Percentiles rank a stretch among this genome's conserved stretches.
Conservation (phyloP, 768 basidiomycete species). For the Lentinus brumalis region DNA sequence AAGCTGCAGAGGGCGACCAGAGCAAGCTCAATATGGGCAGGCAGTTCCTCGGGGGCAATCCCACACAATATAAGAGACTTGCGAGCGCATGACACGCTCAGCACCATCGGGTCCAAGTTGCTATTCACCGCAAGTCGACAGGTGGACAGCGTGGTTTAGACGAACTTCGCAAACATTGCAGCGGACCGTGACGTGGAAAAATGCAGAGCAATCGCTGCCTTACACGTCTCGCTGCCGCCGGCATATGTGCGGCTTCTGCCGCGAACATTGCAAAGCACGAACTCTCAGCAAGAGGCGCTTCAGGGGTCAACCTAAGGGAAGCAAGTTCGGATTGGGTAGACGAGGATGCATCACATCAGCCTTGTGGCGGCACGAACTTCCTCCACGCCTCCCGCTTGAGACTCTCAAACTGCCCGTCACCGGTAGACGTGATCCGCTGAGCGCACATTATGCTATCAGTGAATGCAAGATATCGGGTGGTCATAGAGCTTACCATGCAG, state of each 20-base stretch:
- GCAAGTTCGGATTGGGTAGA: slow-evolving; percentile 18
- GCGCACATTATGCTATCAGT: slow-evolving; percentile 18
- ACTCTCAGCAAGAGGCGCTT: slow-evolving; percentile 6
- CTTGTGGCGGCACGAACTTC: slow-evolving; percentile 24
- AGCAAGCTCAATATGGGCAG: slow-evolving; percentile 21
- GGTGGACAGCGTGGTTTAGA: neutral
- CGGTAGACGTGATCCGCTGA: slow-evolving; percentile 88
- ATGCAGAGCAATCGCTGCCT: slow-evolving; percentile 6
- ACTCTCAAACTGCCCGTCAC: slow-evolving; percentile 37
- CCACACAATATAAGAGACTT: slow-evolving; percentile 11
- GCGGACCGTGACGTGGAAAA: slow-evolving; percentile 1
- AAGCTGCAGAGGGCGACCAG: slow-evolving; percentile 14
- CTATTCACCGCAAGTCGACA: slow-evolving; percentile 17
- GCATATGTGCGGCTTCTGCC: slow-evolving; percentile 15
- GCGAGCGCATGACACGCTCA: slow-evolving; percentile 7
- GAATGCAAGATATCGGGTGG: neutral
- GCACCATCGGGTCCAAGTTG: slow-evolving; percentile 11
- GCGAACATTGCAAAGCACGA: slow-evolving; percentile 14
- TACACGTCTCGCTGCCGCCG: slow-evolving; percentile 9
- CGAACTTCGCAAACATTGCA: slow-evolving; percentile 7
- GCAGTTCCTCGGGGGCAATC: slow-evolving; percentile 14
- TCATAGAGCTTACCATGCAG: slow-evolving; percentile 54
- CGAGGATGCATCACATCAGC: slow-evolving; percentile 20
- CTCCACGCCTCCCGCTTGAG: slow-evolving; percentile 10
- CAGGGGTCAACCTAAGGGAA: neutral